These are phyloP conservation scores for Spathaspora gorwiae DNA, from an alignment of 805 yeast species.

Conservation along the genomic window DNA sequence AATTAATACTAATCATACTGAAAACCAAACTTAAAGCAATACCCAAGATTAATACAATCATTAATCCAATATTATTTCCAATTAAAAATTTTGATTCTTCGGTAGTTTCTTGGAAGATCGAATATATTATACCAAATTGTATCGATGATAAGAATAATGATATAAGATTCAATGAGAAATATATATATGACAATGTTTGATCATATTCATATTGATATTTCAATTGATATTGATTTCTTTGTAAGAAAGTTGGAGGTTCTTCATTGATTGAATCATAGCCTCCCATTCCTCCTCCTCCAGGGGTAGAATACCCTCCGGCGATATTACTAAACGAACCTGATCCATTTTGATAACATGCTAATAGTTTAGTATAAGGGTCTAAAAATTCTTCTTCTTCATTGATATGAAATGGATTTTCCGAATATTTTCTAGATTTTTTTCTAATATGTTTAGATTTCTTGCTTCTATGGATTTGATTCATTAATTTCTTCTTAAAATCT, in stretches of 20 bases:
- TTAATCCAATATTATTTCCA: slow-evolving; percentile 28
- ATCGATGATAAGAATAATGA: slow-evolving; percentile 36
- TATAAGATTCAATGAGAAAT: slow-evolving; percentile 31
- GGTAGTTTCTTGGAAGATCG: slow-evolving; percentile 20
- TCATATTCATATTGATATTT: slow-evolving; percentile 33
- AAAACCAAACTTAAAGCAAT: slow-evolving; percentile 27
- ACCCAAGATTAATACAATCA: slow-evolving; percentile 28
- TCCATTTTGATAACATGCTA: slow-evolving; percentile 4
- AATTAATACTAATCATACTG: slow-evolving; percentile 31
- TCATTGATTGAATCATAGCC: slow-evolving; percentile 32
- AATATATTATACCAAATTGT: slow-evolving; percentile 35
- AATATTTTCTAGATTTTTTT: slow-evolving; percentile 1
- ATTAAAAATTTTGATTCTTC: slow-evolving; percentile 20
- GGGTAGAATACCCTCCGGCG: slow-evolving; percentile 1
- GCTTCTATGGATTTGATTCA: not conserved
- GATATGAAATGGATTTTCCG: slow-evolving; percentile 3
- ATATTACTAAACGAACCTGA: not conserved
- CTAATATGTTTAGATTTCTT: slow-evolving; percentile 7
- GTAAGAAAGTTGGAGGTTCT: slow-evolving; percentile 21
- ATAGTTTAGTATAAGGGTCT: slow-evolving; percentile 6
- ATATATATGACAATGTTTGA: slow-evolving; percentile 30
- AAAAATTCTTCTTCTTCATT: slow-evolving; percentile 5
- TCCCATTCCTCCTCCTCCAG: not conserved
- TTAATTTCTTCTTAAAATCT: slow-evolving; percentile 17
- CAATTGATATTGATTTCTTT: slow-evolving; percentile 16